Evolutionary conservation across 2,329 filamentous ascomycete genomes (phyloP).

Genomic region (Ophiostoma himal-ulmi): DNA sequence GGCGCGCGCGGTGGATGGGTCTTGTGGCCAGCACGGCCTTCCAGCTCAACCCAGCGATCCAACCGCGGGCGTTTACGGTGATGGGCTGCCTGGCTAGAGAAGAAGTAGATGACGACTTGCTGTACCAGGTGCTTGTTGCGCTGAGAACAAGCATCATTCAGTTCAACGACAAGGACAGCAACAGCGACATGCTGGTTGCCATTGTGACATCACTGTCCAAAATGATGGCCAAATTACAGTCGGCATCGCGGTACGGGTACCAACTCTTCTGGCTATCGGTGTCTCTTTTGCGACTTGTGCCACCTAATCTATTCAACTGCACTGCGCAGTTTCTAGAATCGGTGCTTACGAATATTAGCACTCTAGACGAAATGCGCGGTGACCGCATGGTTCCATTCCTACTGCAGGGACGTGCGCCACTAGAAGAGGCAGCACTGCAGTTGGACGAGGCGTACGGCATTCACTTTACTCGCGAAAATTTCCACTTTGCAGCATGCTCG

Average conservation of each 20-base stretch:
- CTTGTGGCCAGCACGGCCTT: conserved; percentile 66
- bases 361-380: conserved; percentile 53
- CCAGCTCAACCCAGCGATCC: conserved; percentile 66
- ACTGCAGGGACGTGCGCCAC: conserved; percentile 53
- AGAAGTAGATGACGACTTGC: conserved; percentile 64
- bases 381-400: conserved; percentile 55
- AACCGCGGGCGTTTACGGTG: conserved; percentile 62
- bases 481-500: conserved; percentile 62
- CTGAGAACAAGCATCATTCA: conserved; percentile 59
- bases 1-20: conserved; percentile 69
- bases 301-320: conserved; percentile 58
- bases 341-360: conserved; percentile 58
- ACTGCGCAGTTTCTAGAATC: conserved; percentile 60
- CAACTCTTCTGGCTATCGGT: conserved; percentile 67
- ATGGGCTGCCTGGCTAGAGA: conserved; percentile 67
- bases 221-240: conserved; percentile 64
- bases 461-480: conserved; percentile 57
- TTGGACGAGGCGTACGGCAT: conserved; percentile 62
- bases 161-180: conserved; percentile 46
- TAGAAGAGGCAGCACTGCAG: conserved; percentile 57
- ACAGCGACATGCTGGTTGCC: conserved; percentile 62
- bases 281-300: conserved; percentile 59
- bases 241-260: conserved; percentile 60
- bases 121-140: conserved; percentile 65
- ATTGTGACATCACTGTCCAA: conserved; percentile 63